A percentile compares a stretch with the other conserved stretches of the same genome.
Evolutionary conservation across 1,139 yeast species (phyloP).

Genomic region (Nakaseomyces uthaithaninus): DNA sequence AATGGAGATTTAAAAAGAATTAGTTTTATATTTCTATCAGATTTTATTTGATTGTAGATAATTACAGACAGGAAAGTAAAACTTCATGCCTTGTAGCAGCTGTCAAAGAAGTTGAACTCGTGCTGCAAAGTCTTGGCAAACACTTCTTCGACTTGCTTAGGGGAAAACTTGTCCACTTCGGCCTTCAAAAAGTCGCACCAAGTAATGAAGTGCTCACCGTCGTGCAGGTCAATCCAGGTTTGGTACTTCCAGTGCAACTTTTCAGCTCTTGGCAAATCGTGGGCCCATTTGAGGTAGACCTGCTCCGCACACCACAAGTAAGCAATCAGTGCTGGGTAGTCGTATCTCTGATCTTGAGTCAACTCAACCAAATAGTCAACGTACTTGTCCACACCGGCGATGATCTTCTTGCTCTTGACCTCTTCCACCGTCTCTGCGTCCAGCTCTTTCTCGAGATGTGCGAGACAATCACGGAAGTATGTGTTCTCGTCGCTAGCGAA

Average conservation of each 20-base stretch:
- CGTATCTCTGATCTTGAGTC: constrained; percentile 25
- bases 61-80: constrained; percentile 1
- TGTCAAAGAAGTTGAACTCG: constrained; percentile 42
- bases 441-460: constrained; percentile 16
- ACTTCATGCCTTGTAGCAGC: constrained; percentile 35
- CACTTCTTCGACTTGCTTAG: constrained; percentile 31
- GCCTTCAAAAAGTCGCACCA: constrained; percentile 42
- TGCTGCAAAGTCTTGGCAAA: constrained; percentile 35
- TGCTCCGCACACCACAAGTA: constrained; percentile 43
- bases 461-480: constrained; percentile 37
- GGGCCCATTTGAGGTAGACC: constrained; percentile 48
- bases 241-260: constrained; percentile 39
- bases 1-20: not conserved
- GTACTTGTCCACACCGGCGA: constrained; percentile 38
- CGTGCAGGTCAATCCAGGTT: constrained; percentile 46
- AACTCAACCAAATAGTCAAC: constrained; percentile 34
- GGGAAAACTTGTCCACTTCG: constrained; percentile 39
- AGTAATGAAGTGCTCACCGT: constrained; percentile 39
- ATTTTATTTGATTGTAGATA: not conserved
- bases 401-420: constrained; percentile 19
- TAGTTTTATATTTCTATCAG: too few species aligned
- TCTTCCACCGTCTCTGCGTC: constrained; percentile 20
- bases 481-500: constrained; percentile 42
- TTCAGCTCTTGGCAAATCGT: constrained; percentile 26
- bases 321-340: constrained; percentile 42